These are phyloP conservation scores for Neofusicoccum umdonicola DNA, from an alignment of 2,329 filamentous ascomycete genomes.

Conservation along the genomic window DNA sequence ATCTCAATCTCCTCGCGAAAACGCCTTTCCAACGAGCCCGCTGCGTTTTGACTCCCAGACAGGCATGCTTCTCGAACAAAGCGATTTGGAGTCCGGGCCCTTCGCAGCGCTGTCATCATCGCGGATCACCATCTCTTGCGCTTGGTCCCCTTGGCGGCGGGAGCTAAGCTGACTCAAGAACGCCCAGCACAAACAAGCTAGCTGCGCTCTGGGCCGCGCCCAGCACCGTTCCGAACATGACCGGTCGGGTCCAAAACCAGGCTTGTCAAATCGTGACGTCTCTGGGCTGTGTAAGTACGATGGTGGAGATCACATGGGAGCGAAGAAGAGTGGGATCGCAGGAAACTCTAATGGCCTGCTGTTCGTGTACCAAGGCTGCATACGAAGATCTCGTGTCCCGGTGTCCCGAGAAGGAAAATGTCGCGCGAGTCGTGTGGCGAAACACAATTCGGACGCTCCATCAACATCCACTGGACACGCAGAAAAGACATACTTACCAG, in stretches of 20 bases:
- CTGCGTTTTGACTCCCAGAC: neutral
- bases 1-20: neutral
- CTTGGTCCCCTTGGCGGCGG: neutral
- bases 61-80: neutral
- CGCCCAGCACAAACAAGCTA: slow-evolving; percentile 4
- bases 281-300: neutral
- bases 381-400: slow-evolving; percentile 1
- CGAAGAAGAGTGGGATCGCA: neutral
- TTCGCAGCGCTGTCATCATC: neutral
- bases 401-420: neutral
- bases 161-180: slow-evolving; percentile 7
- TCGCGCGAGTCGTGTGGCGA: neutral
- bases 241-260: neutral
- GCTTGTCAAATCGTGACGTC: neutral
- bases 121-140: neutral
- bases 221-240: neutral
- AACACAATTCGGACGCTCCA: neutral
- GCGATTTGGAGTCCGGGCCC: neutral
- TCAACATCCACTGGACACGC: neutral
- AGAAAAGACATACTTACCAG: neutral
- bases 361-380: neutral
- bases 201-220: neutral
- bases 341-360: neutral
- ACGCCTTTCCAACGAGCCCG: neutral
- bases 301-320: neutral